A percentile compares a stretch with the other conserved stretches of the same genome.
phyloP scores from a whole-genome alignment of 495 filamentous ascomycete genomes.

The Usnea hakonensis region DNA sequence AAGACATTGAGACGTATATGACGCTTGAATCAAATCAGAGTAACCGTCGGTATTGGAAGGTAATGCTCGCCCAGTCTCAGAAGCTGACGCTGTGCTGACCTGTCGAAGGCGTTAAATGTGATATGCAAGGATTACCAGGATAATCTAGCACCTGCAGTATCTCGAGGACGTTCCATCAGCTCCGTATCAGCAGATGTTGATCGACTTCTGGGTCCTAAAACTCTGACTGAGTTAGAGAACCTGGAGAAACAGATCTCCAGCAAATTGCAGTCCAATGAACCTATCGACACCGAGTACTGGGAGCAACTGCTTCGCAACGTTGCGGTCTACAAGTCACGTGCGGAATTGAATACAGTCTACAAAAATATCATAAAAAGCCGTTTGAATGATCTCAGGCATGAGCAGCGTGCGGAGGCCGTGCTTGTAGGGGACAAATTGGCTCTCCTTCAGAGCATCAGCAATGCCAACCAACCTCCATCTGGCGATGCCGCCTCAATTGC shows the following conservation, averaged over 20 bases:
- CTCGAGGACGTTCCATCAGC: conserved; percentile 64
- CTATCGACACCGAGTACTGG: conserved; percentile 97
- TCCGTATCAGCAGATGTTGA: conserved; percentile 86
- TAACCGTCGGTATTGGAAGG: conserved; percentile 84
- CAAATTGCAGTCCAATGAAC: conserved; percentile 81
- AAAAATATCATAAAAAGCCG: conserved; percentile 69
- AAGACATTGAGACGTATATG: conserved; percentile 80
- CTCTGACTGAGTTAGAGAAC: conserved; percentile 72
- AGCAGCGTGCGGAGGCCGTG: conserved; percentile 65
- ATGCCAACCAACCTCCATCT: conserved; percentile 10
- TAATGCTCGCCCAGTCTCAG: conserved; percentile 27
- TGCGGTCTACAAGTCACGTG: conserved; percentile 83
- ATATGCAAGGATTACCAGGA: conserved; percentile 74
- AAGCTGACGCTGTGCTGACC: conserved; percentile 24
- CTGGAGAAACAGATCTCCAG: conserved; percentile 76
- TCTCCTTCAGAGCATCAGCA: conserved; percentile 12
- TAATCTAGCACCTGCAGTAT: conserved; percentile 49
- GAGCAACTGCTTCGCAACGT: conserved; percentile 81
- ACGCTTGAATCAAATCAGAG: conserved; percentile 66
- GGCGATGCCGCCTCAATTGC: background rate
- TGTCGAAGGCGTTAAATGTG: conserved; percentile 61
- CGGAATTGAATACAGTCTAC: conserved; percentile 73
- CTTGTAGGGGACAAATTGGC: conserved; percentile 50
- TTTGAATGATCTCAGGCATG: conserved; percentile 55
- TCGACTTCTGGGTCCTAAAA: conserved; percentile 74